phyloP scores from a whole-genome alignment of 2,329 filamentous ascomycete genomes.

The Colletotrichum tamarilloi region DNA sequence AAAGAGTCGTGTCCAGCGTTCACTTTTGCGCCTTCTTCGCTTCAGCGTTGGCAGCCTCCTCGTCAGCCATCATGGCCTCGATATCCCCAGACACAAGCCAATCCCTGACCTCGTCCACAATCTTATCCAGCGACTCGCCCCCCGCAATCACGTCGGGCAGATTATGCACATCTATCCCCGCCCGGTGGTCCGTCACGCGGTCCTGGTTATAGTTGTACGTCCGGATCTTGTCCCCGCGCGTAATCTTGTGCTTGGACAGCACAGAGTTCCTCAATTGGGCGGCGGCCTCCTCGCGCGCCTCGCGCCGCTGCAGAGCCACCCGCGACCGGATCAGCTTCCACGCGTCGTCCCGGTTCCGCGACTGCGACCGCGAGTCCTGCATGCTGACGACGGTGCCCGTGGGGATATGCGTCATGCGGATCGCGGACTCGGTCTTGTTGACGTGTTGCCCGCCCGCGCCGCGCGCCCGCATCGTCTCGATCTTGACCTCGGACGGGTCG shows the following conservation, averaged over 20 bases:
- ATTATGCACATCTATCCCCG: constrained; percentile 82
- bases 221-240: constrained; percentile 91
- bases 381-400: constrained; percentile 89
- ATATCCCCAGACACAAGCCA: constrained; percentile 85
- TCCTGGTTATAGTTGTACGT: constrained; percentile 86
- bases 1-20: not conserved
- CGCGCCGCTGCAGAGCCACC: constrained; percentile 81
- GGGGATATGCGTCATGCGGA: constrained; percentile 90
- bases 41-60: constrained; percentile 51
- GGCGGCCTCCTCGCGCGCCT: constrained; percentile 86
- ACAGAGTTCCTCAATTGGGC: constrained; percentile 80
- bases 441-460: constrained; percentile 98
- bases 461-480: constrained; percentile 90
- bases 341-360: constrained; percentile 86
- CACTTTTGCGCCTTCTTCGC: constrained; percentile 34
- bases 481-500: constrained; percentile 81
- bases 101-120: constrained; percentile 81
- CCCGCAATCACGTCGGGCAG: constrained; percentile 84
- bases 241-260: constrained; percentile 83
- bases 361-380: constrained; percentile 92
- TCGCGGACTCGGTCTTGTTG: constrained; percentile 97
- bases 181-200: constrained; percentile 89
- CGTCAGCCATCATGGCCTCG: constrained; percentile 74
- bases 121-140: constrained; percentile 73
- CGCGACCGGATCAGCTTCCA: constrained; percentile 87